Evolutionary conservation across 2,329 filamentous ascomycete species (phyloP).

Genomic region (Metarhizium album): DNA sequence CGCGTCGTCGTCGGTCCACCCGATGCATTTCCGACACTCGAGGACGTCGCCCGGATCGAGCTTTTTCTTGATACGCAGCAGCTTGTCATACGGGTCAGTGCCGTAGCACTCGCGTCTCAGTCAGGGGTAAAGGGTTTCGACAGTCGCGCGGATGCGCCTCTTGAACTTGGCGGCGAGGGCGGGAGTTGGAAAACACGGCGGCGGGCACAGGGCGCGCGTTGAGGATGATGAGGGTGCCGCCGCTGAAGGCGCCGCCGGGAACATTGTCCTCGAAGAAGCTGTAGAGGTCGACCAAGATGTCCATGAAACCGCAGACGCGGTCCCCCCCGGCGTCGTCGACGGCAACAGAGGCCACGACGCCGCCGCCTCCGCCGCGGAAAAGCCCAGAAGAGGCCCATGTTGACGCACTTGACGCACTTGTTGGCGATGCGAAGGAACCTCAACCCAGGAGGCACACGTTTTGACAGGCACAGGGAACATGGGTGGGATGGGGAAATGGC

Average conservation of each 20-base stretch:
- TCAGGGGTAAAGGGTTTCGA: constrained; percentile 16
- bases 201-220: constrained; percentile 8
- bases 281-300: constrained; percentile 9
- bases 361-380: constrained; percentile 33
- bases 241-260: constrained; percentile 4
- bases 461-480: too few relatives aligned
- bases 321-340: background rate
- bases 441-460: too few relatives aligned
- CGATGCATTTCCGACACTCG: background rate
- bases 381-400: constrained; percentile 39
- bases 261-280: constrained; percentile 9
- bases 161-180: constrained; percentile 2
- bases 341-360: constrained; percentile 7
- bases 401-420: constrained; percentile 22
- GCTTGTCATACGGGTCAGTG: constrained; percentile 18
- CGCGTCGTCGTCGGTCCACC: constrained; percentile 7
- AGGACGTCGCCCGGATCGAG: background rate
- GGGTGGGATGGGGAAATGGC: too few relatives aligned
- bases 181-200: constrained; percentile 2
- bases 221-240: constrained; percentile 8
- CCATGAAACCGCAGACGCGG: constrained; percentile 7
- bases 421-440: constrained; percentile 29
- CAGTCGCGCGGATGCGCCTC: constrained; percentile 4
- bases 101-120: constrained; percentile 15
- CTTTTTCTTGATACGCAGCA: constrained; percentile 30